These are phyloP conservation scores for Triticum urartu DNA, from an alignment of 176 grass and related monocot species.

Conservation along the genomic window DNA sequence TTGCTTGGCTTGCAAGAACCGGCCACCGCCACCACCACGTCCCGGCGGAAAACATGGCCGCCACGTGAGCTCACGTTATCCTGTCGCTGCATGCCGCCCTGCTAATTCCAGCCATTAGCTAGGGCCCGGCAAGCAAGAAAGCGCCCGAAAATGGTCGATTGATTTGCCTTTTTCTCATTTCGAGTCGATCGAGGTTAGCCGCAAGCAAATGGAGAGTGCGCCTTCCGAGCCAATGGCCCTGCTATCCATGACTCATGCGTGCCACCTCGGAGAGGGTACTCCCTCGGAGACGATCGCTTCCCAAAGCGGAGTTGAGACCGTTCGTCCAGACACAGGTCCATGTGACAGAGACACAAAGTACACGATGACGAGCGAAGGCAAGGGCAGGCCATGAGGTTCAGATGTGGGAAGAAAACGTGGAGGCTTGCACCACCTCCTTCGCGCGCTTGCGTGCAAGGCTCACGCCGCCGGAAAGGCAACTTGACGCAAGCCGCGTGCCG, in stretches of 20 bases:
- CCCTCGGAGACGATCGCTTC: not conserved
- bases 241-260: not conserved
- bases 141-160: not conserved
- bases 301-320: not conserved
- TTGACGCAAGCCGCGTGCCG: not conserved
- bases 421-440: conserved; percentile 11
- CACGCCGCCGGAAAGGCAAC: not conserved
- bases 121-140: not conserved
- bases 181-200: not conserved
- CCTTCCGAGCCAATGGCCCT: not conserved
- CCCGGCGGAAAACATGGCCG: conserved; percentile 1
- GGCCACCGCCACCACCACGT: not conserved
- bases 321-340: not conserved
- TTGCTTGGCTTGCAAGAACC: conserved; percentile 48
- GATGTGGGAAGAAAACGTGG: conserved; percentile 29
- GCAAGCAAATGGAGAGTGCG: not conserved
- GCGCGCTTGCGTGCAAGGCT: conserved; percentile 47
- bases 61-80: conserved; percentile 34
- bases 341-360: too few relatives aligned
- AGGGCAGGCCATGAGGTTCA: too few relatives aligned
- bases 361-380: not conserved
- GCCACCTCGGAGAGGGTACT: too few relatives aligned
- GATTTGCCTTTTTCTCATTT: not conserved
- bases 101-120: not conserved
- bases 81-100: not conserved